These are phyloP conservation scores for Mortierella sp. DNA, from an alignment of 371 early-diverging fungal genomes.

Conservation along the genomic window DNA sequence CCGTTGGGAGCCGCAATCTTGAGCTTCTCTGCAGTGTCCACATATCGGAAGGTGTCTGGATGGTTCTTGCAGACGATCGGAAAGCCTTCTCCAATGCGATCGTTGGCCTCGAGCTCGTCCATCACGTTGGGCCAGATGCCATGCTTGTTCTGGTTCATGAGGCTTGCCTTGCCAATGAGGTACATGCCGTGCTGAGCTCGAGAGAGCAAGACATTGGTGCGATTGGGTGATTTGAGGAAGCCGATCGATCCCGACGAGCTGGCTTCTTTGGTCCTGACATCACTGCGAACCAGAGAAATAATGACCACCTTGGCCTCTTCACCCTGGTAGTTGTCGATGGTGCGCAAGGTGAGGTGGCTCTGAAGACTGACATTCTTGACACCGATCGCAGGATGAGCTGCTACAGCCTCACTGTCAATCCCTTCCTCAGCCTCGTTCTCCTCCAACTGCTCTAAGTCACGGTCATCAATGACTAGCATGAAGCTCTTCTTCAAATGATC, in stretches of 20 bases:
- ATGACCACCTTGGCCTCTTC: constrained; percentile 44
- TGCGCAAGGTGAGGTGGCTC: constrained; percentile 41
- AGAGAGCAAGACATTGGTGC: constrained; percentile 85
- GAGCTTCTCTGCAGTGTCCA: constrained; percentile 33
- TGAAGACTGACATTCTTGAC: constrained; percentile 25
- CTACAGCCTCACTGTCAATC: neutral
- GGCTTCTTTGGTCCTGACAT: constrained; percentile 28
- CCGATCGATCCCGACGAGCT: constrained; percentile 69
- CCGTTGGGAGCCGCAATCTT: constrained; percentile 55
- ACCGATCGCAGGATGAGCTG: neutral
- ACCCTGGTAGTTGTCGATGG: constrained; percentile 59
- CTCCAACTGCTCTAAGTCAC: constrained; percentile 57
- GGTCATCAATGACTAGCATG: constrained; percentile 56
- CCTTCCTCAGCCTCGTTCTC: constrained; percentile 30
- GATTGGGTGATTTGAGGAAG: constrained; percentile 81
- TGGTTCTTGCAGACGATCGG: constrained; percentile 64
- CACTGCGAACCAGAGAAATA: constrained; percentile 76
- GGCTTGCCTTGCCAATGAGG: constrained; percentile 65
- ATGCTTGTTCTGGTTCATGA: constrained; percentile 46
- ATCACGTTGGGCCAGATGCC: constrained; percentile 60
- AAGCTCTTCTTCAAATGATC: constrained; percentile 41
- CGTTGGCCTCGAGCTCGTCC: constrained; percentile 34
- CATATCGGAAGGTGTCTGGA: constrained; percentile 31
- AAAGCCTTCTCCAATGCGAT: constrained; percentile 57
- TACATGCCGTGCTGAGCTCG: constrained; percentile 73